These are phyloP conservation scores for Colletotrichum sojae DNA, from an alignment of 2,329 filamentous ascomycete genomes.

Conservation along the genomic window DNA sequence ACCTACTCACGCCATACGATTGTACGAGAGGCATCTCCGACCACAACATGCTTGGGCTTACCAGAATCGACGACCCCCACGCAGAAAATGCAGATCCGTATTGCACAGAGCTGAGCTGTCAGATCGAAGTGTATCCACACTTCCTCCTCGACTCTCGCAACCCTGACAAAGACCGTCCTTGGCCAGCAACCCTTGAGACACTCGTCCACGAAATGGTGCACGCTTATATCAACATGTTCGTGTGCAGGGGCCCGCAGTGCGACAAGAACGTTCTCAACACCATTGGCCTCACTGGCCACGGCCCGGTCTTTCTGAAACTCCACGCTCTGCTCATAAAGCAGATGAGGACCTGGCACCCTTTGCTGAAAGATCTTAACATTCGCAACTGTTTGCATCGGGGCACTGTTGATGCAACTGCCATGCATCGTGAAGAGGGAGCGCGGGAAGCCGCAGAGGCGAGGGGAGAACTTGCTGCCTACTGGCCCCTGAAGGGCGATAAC, in stretches of 20 bases:
- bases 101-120: not conserved
- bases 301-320: constrained; percentile 4
- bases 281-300: constrained; percentile 16
- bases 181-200: constrained; percentile 5
- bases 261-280: constrained; percentile 11
- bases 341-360: constrained; percentile 21
- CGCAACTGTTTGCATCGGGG: not conserved
- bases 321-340: not conserved
- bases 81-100: too few species aligned
- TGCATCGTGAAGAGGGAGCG: too few species aligned
- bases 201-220: constrained; percentile 40
- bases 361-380: not conserved
- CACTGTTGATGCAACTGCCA: not conserved
- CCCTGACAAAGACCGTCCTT: not conserved
- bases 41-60: not conserved
- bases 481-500: too few species aligned
- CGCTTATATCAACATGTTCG: constrained; percentile 19
- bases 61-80: too few species aligned
- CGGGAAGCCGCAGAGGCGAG: too few species aligned
- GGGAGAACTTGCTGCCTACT: too few species aligned
- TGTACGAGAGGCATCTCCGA: not conserved
- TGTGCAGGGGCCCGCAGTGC: constrained; percentile 14
- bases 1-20: not conserved
- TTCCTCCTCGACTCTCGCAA: not conserved
- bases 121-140: too few species aligned